Base-by-base conservation (phyloP, 805 yeast genomes). In the Ogataea angusta region DNA sequence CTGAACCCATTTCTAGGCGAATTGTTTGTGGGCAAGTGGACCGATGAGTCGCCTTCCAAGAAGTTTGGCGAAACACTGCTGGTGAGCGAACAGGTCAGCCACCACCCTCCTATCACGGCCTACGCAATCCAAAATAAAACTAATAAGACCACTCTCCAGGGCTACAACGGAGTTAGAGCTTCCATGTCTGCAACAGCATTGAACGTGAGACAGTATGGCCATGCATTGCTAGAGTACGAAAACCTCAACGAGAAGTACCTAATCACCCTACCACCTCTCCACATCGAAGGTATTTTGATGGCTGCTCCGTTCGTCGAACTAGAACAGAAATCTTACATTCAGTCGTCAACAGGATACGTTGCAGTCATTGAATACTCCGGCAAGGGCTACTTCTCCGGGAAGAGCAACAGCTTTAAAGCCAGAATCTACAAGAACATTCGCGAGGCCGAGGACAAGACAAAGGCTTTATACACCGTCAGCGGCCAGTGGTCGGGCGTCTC, bases 51-150 rank as follows among this genome's bases (percentile, higher is more conserved):
- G 19, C 48, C 57, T 12, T 75, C 73, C 30, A 63, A 68, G 9
- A 69, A 66, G 40, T 63, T 76, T 12, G 96, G 95, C 30, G 95
- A 86, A 47, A 85, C 96, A 18, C 65, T 79, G 10, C 69, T 91
- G 36, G 57, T 88, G 40, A 78, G 90, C 48, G 99, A 93, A 65
- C 99, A 93, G 66, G 97, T 93, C 10, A 81, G 90, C 47, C 99
- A 93, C 67, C 99, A 93, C 63, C 99, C 99, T 13, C 98, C 99
- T 18, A 82, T 85, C 25, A 90, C 98, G n/a, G 97, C 93, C 6
- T 93, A 89, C 60, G 77, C 89, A 30, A 76, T 93, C 41, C 68
- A 76, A 56, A 89, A 89, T 60, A 85, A 80, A 47, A 76, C 78
- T 54, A 73, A 82, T 61, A 73, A 81, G 24, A 82, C 83, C 18